These are phyloP conservation scores for Astrephomene gubernaculifera DNA, from an alignment of 139 green algal species.

Conservation along the genomic window DNA sequence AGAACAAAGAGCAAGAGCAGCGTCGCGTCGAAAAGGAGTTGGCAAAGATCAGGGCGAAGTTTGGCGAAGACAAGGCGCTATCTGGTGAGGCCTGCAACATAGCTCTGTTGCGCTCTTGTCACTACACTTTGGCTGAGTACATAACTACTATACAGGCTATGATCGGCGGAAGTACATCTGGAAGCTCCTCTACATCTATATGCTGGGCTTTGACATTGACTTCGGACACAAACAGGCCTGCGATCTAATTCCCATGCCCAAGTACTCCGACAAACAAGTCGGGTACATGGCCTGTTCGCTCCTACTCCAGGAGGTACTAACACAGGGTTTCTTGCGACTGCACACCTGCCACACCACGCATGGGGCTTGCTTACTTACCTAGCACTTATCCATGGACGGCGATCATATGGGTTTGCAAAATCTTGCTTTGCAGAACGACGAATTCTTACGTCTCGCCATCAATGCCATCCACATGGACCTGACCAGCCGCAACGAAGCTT, in stretches of 20 bases:
- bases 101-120: too few relatives aligned
- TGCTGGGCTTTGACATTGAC: slow-evolving; percentile 99
- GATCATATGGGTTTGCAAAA: not conserved
- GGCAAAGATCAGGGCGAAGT: slow-evolving; percentile 97
- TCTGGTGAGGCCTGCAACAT: slow-evolving; percentile 47
- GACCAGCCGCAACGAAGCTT: slow-evolving; percentile 92
- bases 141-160: slow-evolving; percentile 76
- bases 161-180: slow-evolving; percentile 99
- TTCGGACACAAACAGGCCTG: slow-evolving; percentile 98
- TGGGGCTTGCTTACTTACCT: too few relatives aligned
- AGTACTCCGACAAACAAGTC: slow-evolving; percentile 99
- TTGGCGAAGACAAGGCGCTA: slow-evolving; percentile 81
- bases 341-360: too few relatives aligned
- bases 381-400: too few relatives aligned
- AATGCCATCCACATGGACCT: slow-evolving; percentile 97
- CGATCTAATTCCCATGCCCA: slow-evolving; percentile 92
- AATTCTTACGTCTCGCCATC: slow-evolving; percentile 98
- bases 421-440: slow-evolving; percentile 81
- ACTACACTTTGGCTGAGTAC: not conserved
- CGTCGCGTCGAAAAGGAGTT: slow-evolving; percentile 97
- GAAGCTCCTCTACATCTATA: slow-evolving; percentile 99
- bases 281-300: slow-evolving; percentile 94
- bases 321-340: too few relatives aligned
- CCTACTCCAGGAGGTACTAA: slow-evolving; percentile 90
- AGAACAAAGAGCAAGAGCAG: slow-evolving; percentile 93